Base-by-base conservation (phyloP, 2,329 filamentous ascomycete genomes). In the Didymella exigua region DNA sequence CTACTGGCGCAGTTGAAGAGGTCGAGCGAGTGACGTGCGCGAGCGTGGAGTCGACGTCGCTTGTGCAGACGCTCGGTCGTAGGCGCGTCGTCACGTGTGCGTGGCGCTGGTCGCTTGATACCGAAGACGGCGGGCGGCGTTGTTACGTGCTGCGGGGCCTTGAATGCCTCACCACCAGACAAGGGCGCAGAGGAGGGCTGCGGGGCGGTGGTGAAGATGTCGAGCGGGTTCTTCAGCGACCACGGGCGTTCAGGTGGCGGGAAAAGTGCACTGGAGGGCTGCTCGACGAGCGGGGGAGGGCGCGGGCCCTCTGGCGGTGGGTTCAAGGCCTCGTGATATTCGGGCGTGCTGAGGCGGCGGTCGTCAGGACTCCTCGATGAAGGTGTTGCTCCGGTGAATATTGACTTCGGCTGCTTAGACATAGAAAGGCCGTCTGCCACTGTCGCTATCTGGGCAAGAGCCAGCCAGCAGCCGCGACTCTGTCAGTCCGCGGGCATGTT, bases 41-140 rank as follows among this genome's bases (percentile, higher is more conserved):
- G 69, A 3, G 45, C 47, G 8, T 65, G 67, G 18, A 72, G 49
- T 44, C 67, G 70, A 24, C 66, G 61, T 24, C 66, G 69, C 64
- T 76, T 77, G 66, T 70, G 70, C 50, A 73, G 56, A 2, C 73
- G 72, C 50, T 75, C 71, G 57, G 60, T 70, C 36, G 62, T 50
- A 31, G 68, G 59, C 30, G 47, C 42, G 21, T 51, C 34, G 47
- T 49, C 34, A 29, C 49, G 53, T 48, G 40, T 52, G 42, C 29
- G 31, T 40, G 40, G 49, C 49, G 37, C 43, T 36, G 44, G 16
- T 37, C 26, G 50, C 41, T 50, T 54, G 30, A 4, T 18, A 21
- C 51, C 31, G 47, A 50, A 42, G 38, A 52, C 41, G 33, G 60
- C 29, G 29, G 55, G 53, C 41, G 60, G 43, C 37, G 60, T 45